These are phyloP conservation scores for Cenchrus purpureus DNA, from an alignment of 176 grass and related monocot species.

Conservation along the genomic window DNA sequence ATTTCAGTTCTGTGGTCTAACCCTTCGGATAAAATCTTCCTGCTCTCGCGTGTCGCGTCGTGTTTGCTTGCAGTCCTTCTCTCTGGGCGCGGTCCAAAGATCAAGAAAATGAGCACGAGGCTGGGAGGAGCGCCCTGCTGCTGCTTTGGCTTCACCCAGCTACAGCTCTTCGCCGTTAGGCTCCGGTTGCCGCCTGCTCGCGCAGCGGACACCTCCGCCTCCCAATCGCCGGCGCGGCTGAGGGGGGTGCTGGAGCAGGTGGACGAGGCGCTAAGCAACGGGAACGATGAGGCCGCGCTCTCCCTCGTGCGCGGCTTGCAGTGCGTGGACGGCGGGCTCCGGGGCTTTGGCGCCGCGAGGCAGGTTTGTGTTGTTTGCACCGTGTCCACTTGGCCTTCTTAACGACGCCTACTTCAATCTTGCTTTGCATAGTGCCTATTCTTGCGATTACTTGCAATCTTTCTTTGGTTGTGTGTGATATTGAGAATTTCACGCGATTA, in stretches of 20 bases:
- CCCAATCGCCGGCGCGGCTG: constrained; percentile 19
- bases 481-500: background rate
- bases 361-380: background rate
- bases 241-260: constrained; percentile 57
- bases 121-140: background rate
- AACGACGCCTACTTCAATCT: background rate
- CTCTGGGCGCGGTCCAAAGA: background rate
- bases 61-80: background rate
- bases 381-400: background rate
- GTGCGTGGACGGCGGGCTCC: constrained; percentile 50
- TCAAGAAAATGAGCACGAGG: constrained; percentile 37
- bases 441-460: too few relatives aligned
- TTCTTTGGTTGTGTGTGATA: background rate
- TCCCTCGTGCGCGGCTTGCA: constrained; percentile 59
- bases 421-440: background rate
- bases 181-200: constrained; percentile 23
- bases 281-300: constrained; percentile 66
- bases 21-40: background rate
- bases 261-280: constrained; percentile 63
- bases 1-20: too few relatives aligned
- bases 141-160: constrained; percentile 2
- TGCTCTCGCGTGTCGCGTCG: background rate
- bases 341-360: constrained; percentile 53
- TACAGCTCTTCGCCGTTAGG: constrained; percentile 11
- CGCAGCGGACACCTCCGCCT: constrained; percentile 39